A percentile compares a stretch with the other conserved stretches of the same genome.
These are phyloP conservation scores for Podila epigama DNA, from an alignment of 192 early-diverging fungal genomes.

Conservation along the genomic window DNA sequence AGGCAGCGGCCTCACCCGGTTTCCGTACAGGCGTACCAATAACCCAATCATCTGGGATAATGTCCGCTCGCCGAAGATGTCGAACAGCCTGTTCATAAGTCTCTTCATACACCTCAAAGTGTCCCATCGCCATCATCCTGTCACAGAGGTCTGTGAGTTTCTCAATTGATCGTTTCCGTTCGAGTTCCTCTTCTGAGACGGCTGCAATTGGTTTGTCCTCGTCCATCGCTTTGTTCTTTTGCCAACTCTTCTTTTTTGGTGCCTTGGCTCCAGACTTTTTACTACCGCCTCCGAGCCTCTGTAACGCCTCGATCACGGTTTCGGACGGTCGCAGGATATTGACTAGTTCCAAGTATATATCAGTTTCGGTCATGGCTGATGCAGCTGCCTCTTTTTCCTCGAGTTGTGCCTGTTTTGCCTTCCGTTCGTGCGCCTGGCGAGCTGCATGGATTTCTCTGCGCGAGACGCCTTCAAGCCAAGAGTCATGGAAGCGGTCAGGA, in stretches of 20 bases:
- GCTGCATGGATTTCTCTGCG: slow-evolving; percentile 64
- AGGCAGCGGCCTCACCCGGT: slow-evolving; percentile 14
- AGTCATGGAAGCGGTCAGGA: slow-evolving; percentile 73
- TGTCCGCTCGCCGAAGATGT: slow-evolving; percentile 61
- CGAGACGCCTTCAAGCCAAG: slow-evolving; percentile 74
- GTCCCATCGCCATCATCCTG: slow-evolving; percentile 72
- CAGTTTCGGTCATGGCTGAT: slow-evolving; percentile 60
- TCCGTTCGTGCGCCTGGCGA: slow-evolving; percentile 56
- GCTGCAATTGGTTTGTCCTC: slow-evolving; percentile 13
- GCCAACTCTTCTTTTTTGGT: slow-evolving; percentile 49
- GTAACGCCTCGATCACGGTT: slow-evolving; percentile 64
- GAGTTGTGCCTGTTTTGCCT: slow-evolving; percentile 39
- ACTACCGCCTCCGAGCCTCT: slow-evolving; percentile 58
- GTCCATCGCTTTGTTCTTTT: slow-evolving; percentile 40
- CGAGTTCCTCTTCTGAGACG: slow-evolving; percentile 48
- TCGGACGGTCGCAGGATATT: slow-evolving; percentile 66
- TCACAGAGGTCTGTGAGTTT: slow-evolving; percentile 72
- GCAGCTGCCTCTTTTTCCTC: slow-evolving; percentile 57
- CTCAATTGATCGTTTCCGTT: slow-evolving; percentile 62
- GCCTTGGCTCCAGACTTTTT: slow-evolving; percentile 53
- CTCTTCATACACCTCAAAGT: slow-evolving; percentile 72
- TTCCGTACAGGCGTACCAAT: slow-evolving; percentile 49
- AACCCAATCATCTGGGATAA: slow-evolving; percentile 67
- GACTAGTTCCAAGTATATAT: slow-evolving; percentile 63
- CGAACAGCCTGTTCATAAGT: slow-evolving; percentile 75